phyloP scores from a whole-genome alignment of 768 basidiomycete genomes.

The Royoungia palumana region DNA sequence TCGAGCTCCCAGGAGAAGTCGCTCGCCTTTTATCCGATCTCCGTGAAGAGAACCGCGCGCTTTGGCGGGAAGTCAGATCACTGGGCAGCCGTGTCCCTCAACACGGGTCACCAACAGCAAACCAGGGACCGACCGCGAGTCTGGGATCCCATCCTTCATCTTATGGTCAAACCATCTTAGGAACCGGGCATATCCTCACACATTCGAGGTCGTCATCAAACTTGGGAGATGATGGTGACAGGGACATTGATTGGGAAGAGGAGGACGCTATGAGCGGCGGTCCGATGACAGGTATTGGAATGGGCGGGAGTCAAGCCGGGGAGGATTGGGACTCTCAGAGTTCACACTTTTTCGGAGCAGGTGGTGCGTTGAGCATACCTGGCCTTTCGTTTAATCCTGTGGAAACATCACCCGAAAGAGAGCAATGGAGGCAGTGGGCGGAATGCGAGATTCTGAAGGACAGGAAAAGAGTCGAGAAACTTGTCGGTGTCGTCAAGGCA shows the following conservation, averaged over 20 bases:
- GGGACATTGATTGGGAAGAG: conserved; percentile 29
- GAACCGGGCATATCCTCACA: conserved; percentile 15
- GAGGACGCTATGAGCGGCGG: conserved; percentile 20
- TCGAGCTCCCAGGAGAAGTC: conserved; percentile 81
- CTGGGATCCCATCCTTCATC: conserved; percentile 9
- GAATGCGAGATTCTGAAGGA: conserved; percentile 49
- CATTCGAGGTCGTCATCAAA: conserved; percentile 30
- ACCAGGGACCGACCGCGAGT: conserved; percentile 1
- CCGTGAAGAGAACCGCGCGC: conserved; percentile 66
- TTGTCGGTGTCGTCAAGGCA: conserved; percentile 54
- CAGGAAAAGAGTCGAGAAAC: conserved; percentile 56
- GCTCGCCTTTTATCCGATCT: conserved; percentile 50
- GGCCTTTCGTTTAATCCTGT: conserved; percentile 9
- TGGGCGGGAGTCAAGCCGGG: conserved; percentile 12
- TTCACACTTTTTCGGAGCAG: conserved; percentile 13
- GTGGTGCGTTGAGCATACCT: conserved; percentile 12
- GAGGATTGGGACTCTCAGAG: conserved; percentile 27
- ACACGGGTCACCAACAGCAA: background rate
- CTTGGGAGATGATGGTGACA: conserved; percentile 24
- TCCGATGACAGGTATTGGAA: conserved; percentile 12
- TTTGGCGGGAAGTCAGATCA: conserved; percentile 40
- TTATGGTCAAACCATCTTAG: conserved; percentile 7
- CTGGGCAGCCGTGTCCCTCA: conserved; percentile 24
- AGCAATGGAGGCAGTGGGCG: conserved; percentile 31
- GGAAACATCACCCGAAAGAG: conserved; percentile 10